Evolutionary conservation across 1,284 basidiomycete species (phyloP).

Genomic region (Cronartium ribicola): DNA sequence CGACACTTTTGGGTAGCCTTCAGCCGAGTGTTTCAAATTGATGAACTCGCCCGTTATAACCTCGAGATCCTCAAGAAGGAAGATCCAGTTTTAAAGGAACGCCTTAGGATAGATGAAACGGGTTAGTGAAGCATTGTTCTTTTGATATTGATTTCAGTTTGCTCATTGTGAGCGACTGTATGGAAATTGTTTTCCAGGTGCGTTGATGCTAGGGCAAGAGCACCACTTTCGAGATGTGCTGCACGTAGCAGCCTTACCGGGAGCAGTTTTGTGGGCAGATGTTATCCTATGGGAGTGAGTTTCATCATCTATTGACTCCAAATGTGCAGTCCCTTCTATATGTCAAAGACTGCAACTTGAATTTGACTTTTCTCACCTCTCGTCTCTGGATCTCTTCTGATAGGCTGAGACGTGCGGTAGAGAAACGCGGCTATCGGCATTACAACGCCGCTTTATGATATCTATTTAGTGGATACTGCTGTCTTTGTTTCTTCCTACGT

Average conservation of each 20-base stretch:
- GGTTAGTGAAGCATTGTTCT: constrained; percentile 6
- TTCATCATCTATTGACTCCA: too few relatives aligned
- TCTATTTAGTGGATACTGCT: too few relatives aligned
- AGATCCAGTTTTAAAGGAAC: neutral
- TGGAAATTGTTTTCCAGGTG: neutral
- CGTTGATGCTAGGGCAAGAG: constrained; percentile 24
- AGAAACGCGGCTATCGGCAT: too few relatives aligned
- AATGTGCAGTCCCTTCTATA: too few relatives aligned
- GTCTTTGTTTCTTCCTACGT: too few relatives aligned
- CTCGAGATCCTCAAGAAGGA: constrained; percentile 13
- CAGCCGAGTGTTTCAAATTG: constrained; percentile 22
- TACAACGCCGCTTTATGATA: too few relatives aligned
- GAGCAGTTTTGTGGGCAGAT: constrained; percentile 10
- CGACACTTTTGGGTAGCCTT: constrained; percentile 23
- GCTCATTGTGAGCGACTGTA: too few relatives aligned
- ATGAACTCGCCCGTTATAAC: constrained; percentile 24
- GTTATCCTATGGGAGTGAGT: constrained; percentile 16
- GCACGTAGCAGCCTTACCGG: constrained; percentile 14
- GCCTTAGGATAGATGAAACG: constrained; percentile 33
- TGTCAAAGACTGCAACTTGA: too few relatives aligned
- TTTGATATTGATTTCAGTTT: neutral
- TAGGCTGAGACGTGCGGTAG: too few relatives aligned
- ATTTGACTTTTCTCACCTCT: too few relatives aligned
- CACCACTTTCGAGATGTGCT: constrained; percentile 20
- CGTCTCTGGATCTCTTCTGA: too few relatives aligned